Percentiles rank a stretch among this genome's conserved stretches.
Evolutionary conservation across 2,329 filamentous ascomycete genomes (phyloP).

Genomic region (Fusarium tjaetaba): DNA sequence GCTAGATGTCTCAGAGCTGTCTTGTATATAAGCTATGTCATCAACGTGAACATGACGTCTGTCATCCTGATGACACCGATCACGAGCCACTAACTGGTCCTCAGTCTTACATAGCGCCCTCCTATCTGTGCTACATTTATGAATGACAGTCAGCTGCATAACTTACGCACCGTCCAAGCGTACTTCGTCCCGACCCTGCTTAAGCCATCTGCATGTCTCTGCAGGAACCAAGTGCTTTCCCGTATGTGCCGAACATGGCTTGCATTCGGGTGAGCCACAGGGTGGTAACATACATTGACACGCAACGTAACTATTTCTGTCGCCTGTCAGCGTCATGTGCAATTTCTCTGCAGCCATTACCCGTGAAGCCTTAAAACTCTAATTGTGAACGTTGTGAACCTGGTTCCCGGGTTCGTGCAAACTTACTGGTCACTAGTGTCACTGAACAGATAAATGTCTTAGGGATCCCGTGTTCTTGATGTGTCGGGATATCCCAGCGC

Average conservation of each 20-base stretch:
- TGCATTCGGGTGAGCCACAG: neutral
- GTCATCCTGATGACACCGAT: neutral
- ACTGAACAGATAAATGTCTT: neutral
- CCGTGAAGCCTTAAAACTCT: neutral
- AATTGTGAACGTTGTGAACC: neutral
- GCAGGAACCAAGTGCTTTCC: neutral
- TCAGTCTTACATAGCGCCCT: neutral
- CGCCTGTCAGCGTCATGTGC: conserved; percentile 3
- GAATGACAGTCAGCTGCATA: neutral
- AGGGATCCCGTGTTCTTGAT: neutral
- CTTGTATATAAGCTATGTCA: neutral
- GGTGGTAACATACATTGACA: neutral
- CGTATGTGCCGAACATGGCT: neutral
- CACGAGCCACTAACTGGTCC: neutral
- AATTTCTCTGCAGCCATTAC: neutral
- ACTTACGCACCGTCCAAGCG: neutral
- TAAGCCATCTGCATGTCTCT: neutral
- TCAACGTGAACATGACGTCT: neutral
- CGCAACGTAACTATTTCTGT: neutral
- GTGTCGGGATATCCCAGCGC: neutral
- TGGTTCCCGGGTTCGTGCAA: neutral
- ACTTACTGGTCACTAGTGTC: neutral
- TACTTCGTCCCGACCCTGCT: neutral
- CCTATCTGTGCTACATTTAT: neutral
- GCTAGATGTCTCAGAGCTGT: too few relatives aligned